A percentile compares a stretch with the other conserved stretches of the same genome.
phyloP scores from a whole-genome alignment of 1,284 basidiomycete genomes.

The Phylloporus sp. region DNA sequence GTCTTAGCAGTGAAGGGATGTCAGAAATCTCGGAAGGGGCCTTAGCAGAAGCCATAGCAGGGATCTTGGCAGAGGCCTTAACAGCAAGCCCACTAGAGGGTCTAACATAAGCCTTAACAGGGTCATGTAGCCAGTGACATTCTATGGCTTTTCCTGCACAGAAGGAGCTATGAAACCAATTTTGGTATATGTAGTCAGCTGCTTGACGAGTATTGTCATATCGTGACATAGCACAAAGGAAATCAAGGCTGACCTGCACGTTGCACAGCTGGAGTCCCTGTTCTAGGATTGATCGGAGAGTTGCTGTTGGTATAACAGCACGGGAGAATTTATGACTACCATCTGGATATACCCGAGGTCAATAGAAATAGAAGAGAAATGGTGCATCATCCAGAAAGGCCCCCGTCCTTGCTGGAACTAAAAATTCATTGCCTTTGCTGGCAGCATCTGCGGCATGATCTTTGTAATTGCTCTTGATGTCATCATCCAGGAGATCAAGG shows the following conservation, averaged over 20 bases:
- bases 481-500: not conserved
- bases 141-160: not conserved
- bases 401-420: not conserved
- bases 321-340: not conserved
- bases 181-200: not conserved
- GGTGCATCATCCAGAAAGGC: not conserved
- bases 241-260: not conserved
- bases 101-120: too few species aligned
- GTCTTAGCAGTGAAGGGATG: not conserved
- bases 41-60: too few species aligned
- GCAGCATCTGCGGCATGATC: not conserved
- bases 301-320: not conserved
- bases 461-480: not conserved
- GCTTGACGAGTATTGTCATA: not conserved
- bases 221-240: not conserved
- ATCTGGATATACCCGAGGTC: not conserved
- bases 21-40: too few species aligned
- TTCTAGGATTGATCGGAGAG: not conserved
- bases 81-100: too few species aligned
- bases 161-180: constrained; percentile 5
- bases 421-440: not conserved
- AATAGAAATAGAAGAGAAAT: not conserved
- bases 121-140: not conserved
- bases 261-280: not conserved
- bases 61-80: too few species aligned